A percentile compares a stretch with the other conserved stretches of the same genome.
These are phyloP conservation scores for Starmerella potacharoeniae DNA, from an alignment of 805 yeast species.

Conservation along the genomic window DNA sequence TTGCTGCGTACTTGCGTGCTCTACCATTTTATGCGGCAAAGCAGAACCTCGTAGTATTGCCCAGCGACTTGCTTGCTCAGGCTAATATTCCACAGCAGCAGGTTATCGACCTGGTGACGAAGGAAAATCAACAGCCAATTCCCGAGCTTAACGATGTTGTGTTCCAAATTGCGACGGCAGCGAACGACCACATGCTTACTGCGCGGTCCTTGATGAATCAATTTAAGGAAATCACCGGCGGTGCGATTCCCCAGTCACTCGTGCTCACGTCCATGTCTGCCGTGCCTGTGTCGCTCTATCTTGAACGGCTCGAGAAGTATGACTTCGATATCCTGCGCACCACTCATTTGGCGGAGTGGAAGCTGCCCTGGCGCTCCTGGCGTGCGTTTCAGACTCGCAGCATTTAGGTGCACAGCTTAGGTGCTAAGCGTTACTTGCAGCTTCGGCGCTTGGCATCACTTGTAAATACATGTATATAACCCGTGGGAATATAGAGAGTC, in stretches of 20 bases:
- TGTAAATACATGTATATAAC: too few species aligned
- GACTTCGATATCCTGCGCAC: conserved; percentile 53
- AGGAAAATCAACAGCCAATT: conserved; percentile 18
- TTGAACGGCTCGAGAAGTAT: conserved; percentile 45
- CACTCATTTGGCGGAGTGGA: conserved; percentile 44
- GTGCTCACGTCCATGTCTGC: conserved; percentile 58
- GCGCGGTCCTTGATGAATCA: conserved; percentile 46
- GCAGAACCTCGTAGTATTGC: conserved; percentile 46
- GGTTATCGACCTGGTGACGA: conserved; percentile 36
- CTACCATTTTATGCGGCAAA: conserved; percentile 44
- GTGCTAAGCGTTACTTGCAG: too few species aligned
- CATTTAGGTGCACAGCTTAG: conserved; percentile 23
- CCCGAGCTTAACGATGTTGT: conserved; percentile 37
- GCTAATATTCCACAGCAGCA: conserved; percentile 53
- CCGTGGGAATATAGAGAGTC: too few species aligned
- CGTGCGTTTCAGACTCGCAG: conserved; percentile 34
- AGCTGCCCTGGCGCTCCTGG: conserved; percentile 51
- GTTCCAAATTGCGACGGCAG: conserved; percentile 58
- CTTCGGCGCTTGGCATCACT: too few species aligned
- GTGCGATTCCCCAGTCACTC: conserved; percentile 40
- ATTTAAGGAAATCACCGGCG: conserved; percentile 33
- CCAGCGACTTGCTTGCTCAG: conserved; percentile 47
- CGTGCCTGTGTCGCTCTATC: conserved; percentile 52
- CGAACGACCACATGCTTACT: conserved; percentile 68
- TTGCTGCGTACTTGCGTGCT: conserved; percentile 54